These are phyloP conservation scores for Eucalyptus brandiana DNA, from an alignment of 345 rosid species.

Conservation along the genomic window DNA sequence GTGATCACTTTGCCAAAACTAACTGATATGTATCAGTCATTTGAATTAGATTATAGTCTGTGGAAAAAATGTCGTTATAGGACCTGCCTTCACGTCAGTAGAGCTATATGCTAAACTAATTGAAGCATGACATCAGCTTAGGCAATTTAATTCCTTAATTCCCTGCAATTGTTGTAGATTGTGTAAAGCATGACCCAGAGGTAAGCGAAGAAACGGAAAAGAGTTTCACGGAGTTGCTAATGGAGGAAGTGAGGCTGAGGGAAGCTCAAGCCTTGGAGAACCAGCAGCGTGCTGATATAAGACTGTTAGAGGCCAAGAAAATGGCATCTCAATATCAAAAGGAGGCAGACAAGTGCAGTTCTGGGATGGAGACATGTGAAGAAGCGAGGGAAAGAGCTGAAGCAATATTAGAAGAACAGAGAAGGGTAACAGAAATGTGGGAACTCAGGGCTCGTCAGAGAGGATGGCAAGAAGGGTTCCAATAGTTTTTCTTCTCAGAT, in stretches of 20 bases:
- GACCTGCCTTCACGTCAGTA: background rate
- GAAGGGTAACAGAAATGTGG: slow-evolving; percentile 16
- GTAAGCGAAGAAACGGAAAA: slow-evolving; percentile 32
- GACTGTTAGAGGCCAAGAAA: slow-evolving; percentile 54
- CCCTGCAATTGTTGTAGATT: slow-evolving; percentile 11
- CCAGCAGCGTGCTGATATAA: slow-evolving; percentile 29
- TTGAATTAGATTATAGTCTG: background rate
- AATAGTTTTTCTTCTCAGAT: background rate
- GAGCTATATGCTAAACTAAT: background rate
- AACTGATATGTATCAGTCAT: background rate
- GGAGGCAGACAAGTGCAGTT: slow-evolving; percentile 62
- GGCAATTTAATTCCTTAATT: background rate
- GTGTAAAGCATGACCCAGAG: slow-evolving; percentile 32
- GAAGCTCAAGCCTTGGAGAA: slow-evolving; percentile 40
- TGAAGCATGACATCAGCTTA: background rate
- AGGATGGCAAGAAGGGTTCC: slow-evolving; percentile 6
- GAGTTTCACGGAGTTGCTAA: slow-evolving; percentile 25
- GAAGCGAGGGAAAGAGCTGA: slow-evolving; percentile 55
- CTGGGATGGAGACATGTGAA: slow-evolving; percentile 69
- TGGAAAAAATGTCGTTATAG: background rate
- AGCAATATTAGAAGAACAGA: slow-evolving; percentile 30
- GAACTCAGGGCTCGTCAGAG: slow-evolving; percentile 10
- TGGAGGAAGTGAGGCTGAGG: slow-evolving; percentile 39
- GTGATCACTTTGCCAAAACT: background rate
- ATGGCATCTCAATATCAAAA: slow-evolving; percentile 54